Evolutionary conservation across 306 rosid species (phyloP).

Genomic region (Cucumis hystrix): DNA sequence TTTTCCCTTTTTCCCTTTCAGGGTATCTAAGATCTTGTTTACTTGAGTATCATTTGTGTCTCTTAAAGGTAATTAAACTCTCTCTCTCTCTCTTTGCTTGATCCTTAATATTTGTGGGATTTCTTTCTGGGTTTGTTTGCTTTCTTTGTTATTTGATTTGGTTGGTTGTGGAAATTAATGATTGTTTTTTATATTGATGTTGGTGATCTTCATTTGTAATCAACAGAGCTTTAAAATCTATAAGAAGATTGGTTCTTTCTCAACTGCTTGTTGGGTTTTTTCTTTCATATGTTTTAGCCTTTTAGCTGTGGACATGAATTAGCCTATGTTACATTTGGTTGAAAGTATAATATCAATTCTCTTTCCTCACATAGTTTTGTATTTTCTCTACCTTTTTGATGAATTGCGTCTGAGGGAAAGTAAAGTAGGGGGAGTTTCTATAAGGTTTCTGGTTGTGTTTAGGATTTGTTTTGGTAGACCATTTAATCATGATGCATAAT

Average conservation of each 20-base stretch:
- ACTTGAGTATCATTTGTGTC: not conserved
- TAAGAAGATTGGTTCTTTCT: not conserved
- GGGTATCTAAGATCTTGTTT: not conserved
- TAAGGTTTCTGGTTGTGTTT: not conserved
- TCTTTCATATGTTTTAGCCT: not conserved
- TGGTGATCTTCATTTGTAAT: not conserved
- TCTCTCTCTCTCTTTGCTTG: not conserved
- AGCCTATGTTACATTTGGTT: not conserved
- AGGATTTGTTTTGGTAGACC: not conserved
- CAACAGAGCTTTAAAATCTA: not conserved
- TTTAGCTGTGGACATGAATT: not conserved
- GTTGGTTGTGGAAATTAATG: not conserved
- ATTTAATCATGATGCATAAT: not conserved
- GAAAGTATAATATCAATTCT: not conserved
- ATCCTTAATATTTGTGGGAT: not conserved
- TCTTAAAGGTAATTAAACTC: not conserved
- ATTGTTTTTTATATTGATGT: not conserved
- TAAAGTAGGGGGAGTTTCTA: not conserved
- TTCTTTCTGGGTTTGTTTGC: not conserved
- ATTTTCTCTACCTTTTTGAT: slow-evolving; percentile 1
- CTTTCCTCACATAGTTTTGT: not conserved
- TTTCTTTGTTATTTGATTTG: not conserved
- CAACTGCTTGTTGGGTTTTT: not conserved
- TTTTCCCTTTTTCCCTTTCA: not conserved
- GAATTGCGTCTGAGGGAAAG: not conserved